Conservation (phyloP, 2,329 filamentous ascomycete genomes). For the Gliomastix tumulicola region DNA sequence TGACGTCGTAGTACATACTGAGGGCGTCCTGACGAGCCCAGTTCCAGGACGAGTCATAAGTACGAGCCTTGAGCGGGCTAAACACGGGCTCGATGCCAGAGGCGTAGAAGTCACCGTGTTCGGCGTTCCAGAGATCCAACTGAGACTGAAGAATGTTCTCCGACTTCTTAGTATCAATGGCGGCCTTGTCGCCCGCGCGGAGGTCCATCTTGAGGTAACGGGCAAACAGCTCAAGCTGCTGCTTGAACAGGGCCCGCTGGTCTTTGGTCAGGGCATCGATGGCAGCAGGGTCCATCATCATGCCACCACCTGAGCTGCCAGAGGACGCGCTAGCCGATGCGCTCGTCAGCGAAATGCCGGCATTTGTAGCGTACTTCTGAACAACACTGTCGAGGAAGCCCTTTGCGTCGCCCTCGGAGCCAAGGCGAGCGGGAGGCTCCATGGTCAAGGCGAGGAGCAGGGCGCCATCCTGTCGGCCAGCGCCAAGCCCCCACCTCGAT, state of each 20-base stretch:
- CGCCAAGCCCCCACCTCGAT: slow-evolving; percentile 80
- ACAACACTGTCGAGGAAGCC: slow-evolving; percentile 81
- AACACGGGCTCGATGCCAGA: slow-evolving; percentile 91
- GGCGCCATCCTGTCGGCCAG: slow-evolving; percentile 86
- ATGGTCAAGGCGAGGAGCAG: slow-evolving; percentile 84
- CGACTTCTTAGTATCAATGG: slow-evolving; percentile 76
- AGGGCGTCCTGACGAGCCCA: slow-evolving; percentile 97
- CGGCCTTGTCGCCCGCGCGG: slow-evolving; percentile 91
- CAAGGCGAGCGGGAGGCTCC: slow-evolving; percentile 83
- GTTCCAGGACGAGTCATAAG: slow-evolving; percentile 99
- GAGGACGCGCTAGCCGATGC: slow-evolving; percentile 68
- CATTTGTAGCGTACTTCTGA: slow-evolving; percentile 80
- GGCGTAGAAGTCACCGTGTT: slow-evolving; percentile 96
- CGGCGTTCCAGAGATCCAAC: slow-evolving; percentile 87
- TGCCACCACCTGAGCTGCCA: slow-evolving; percentile 67
- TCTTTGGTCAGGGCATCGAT: slow-evolving; percentile 97
- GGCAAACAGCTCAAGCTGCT: slow-evolving; percentile 91
- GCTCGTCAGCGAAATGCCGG: slow-evolving; percentile 77
- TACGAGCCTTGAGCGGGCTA: slow-evolving; percentile 84
- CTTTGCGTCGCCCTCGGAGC: slow-evolving; percentile 86
- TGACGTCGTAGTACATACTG: slow-evolving; percentile 98
- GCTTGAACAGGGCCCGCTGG: slow-evolving; percentile 92
- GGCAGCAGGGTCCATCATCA: slow-evolving; percentile 99
- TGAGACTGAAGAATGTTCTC: slow-evolving; percentile 85
- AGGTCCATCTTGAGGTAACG: slow-evolving; percentile 97